Evolutionary conservation across 1,139 yeast genomes (phyloP).

Genomic region (Lodderomyces jiufengensis): DNA sequence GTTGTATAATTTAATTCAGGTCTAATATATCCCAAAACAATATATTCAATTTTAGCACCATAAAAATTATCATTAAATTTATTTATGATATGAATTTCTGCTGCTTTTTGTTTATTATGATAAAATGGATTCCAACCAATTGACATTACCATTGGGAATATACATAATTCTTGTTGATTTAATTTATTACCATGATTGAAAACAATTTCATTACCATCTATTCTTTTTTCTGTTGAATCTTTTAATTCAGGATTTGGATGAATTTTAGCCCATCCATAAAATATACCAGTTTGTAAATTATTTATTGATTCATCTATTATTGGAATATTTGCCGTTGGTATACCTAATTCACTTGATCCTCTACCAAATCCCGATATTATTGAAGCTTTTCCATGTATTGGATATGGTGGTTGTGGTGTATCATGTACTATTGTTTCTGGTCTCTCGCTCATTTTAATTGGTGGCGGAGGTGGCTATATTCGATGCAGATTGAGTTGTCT

Average conservation of each 20-base stretch:
- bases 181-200: conserved; percentile 63
- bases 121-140: conserved; percentile 96
- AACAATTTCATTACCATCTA: conserved; percentile 44
- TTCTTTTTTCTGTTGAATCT: conserved; percentile 16
- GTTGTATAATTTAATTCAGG: conserved; percentile 89
- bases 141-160: conserved; percentile 88
- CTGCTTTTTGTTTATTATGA: conserved; percentile 71
- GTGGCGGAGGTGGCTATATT: too few species aligned
- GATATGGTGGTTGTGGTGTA: conserved; percentile 57
- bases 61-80: conserved; percentile 70
- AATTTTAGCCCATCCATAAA: conserved; percentile 76
- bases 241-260: conserved; percentile 16
- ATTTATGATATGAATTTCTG: conserved; percentile 85
- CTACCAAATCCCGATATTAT: conserved; percentile 91
- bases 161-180: conserved; percentile 32
- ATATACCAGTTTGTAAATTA: conserved; percentile 73
- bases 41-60: conserved; percentile 70
- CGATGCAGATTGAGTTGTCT: too few species aligned
- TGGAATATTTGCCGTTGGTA: conserved; percentile 92
- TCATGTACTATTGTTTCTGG: conserved; percentile 42
- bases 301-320: conserved; percentile 44
- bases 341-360: conserved; percentile 89
- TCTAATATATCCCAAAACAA: conserved; percentile 81
- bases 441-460: conserved; percentile 18
- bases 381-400: conserved; percentile 52